These are phyloP conservation scores for Globisporangium camurandrum DNA, from an alignment of 352 stramenopile species.

Conservation along the genomic window DNA sequence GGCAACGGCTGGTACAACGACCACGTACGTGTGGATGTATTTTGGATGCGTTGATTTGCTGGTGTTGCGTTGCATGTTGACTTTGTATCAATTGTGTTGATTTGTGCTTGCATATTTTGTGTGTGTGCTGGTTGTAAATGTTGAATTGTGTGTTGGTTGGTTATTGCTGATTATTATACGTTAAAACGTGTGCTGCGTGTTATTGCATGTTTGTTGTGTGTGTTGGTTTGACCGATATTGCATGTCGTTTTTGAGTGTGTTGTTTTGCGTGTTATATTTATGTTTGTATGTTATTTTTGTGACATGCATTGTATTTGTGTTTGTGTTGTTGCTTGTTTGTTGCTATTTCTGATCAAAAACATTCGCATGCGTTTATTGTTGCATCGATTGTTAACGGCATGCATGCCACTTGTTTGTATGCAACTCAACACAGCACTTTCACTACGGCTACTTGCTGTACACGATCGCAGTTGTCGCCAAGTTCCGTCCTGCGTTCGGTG, in stretches of 20 bases:
- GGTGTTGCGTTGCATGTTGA: no score
- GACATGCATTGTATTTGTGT: background rate
- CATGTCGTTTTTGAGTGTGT: no score
- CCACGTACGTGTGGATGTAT: slow-evolving; percentile 68
- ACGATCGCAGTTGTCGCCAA: slow-evolving; percentile 73
- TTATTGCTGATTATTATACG: no score
- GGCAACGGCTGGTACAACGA: slow-evolving; percentile 91
- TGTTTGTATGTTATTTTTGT: no score
- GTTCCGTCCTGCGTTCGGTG: slow-evolving; percentile 63
- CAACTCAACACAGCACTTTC: slow-evolving; percentile 93
- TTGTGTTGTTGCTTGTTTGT: background rate
- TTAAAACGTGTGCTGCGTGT: no score
- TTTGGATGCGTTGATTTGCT: no score
- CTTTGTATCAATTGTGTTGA: no score
- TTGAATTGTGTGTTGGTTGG: background rate
- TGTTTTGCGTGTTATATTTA: no score
- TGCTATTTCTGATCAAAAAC: background rate
- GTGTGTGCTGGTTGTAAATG: no score
- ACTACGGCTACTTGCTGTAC: slow-evolving; percentile 94
- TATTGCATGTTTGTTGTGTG: background rate
- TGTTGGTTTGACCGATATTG: no score
- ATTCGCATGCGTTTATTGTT: background rate
- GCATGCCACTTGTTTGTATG: slow-evolving; percentile 1
- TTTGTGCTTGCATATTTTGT: no score
- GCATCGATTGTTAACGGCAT: slow-evolving; percentile 2